Evolutionary conservation across 345 rosid species (phyloP).

Genomic region (Barbarea vulgaris): DNA sequence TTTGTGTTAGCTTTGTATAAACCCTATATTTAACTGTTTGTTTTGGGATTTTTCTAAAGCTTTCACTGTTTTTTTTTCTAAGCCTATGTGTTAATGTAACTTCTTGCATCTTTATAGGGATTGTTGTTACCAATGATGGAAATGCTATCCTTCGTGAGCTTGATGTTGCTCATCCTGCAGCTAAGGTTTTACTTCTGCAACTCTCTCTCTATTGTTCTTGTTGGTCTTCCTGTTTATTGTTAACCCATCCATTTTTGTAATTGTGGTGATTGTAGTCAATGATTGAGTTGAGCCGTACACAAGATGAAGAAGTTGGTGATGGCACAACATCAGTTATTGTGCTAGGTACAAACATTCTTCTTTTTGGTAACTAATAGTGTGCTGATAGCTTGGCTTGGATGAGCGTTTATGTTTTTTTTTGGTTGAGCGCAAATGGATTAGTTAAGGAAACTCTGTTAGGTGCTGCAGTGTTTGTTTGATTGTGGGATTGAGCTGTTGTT

Average conservation of each 20-base stretch:
- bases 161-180: constrained; percentile 88
- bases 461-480: background rate
- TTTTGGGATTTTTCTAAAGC: background rate
- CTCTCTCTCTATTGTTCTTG: background rate
- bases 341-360: constrained; percentile 51
- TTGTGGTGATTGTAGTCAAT: constrained; percentile 53
- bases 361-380: background rate
- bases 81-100: background rate
- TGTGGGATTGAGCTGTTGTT: background rate
- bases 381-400: background rate
- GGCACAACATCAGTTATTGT: constrained; percentile 93
- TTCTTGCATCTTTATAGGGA: constrained; percentile 49
- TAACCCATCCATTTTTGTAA: background rate
- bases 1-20: background rate
- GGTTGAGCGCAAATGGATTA: background rate
- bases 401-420: background rate
- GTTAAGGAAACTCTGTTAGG: background rate
- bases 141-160: constrained; percentile 84
- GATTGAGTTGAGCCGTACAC: constrained; percentile 89
- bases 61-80: background rate
- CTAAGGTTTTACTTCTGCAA: constrained; percentile 50
- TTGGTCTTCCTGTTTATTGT: background rate
- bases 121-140: constrained; percentile 90
- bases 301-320: constrained; percentile 95
- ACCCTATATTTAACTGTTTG: background rate